Evolutionary conservation across 1,139 yeast genomes (phyloP).

Genomic region (Pichia sp.): DNA sequence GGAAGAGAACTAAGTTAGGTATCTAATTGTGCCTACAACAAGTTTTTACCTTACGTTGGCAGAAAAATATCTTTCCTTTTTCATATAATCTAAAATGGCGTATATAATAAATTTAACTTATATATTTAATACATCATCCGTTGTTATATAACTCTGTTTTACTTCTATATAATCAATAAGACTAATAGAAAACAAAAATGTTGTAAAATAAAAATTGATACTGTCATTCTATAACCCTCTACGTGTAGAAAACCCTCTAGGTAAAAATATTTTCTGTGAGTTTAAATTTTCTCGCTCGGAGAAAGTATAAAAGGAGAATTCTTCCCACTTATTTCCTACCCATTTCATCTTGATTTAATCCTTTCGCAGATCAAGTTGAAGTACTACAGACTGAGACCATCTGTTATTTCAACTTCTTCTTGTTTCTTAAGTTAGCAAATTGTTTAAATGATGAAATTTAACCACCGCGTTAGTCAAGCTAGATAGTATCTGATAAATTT

Average conservation of each 20-base stretch:
- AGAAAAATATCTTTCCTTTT: background rate
- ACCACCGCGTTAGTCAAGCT: constrained; percentile 32
- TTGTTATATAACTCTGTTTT: background rate
- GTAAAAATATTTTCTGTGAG: background rate
- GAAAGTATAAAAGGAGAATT: background rate
- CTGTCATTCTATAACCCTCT: no score
- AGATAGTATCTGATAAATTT: constrained; percentile 32
- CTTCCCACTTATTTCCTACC: background rate
- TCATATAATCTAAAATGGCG: background rate
- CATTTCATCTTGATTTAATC: background rate
- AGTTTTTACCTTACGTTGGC: no score
- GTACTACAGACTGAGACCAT: background rate
- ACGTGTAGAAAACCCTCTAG: no score
- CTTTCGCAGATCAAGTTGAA: background rate
- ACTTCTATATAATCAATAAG: background rate
- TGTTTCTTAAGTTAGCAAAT: background rate
- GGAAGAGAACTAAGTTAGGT: constrained; percentile 99
- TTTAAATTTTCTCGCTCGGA: background rate
- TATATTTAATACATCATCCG: background rate
- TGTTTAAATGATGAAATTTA: constrained; percentile 26
- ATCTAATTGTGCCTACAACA: constrained; percentile 65
- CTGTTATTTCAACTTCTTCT: background rate
- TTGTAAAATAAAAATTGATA: no score
- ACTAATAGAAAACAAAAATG: background rate
- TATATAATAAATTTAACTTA: background rate